Conservation (phyloP, 2,329 filamentous ascomycete species). For the Periglandula ipomoeae region DNA sequence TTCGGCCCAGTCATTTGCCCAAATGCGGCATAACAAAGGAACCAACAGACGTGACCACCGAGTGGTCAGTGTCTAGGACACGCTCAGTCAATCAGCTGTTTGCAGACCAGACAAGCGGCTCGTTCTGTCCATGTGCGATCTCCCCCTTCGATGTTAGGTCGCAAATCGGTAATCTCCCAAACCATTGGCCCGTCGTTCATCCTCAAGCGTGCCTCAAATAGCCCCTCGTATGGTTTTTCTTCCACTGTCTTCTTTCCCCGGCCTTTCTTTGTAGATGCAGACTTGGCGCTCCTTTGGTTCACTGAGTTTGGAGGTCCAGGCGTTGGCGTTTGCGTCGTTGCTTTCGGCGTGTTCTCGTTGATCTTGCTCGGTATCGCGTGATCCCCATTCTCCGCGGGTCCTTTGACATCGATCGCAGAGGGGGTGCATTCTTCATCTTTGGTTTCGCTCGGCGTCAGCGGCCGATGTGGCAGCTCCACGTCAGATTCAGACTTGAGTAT, state of each 20-base stretch:
- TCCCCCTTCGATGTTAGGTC: conserved; percentile 36
- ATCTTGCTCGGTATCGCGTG: conserved; percentile 28
- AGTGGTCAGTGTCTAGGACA: background rate
- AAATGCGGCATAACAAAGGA: background rate
- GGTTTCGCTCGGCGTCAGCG: conserved; percentile 42
- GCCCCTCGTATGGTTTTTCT: conserved; percentile 38
- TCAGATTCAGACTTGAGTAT: conserved; percentile 32
- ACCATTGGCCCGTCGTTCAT: conserved; percentile 38
- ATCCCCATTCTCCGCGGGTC: conserved; percentile 32
- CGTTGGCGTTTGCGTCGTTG: conserved; percentile 21
- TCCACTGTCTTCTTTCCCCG: conserved; percentile 29
- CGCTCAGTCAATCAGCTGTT: conserved; percentile 29
- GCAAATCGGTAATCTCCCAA: conserved; percentile 43
- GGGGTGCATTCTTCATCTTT: conserved; percentile 37
- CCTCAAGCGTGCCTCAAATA: conserved; percentile 41
- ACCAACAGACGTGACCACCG: background rate
- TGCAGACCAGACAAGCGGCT: conserved; percentile 40
- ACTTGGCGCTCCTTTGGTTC: conserved; percentile 16
- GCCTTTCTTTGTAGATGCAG: conserved; percentile 22
- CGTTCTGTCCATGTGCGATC: conserved; percentile 45
- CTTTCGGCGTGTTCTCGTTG: conserved; percentile 19
- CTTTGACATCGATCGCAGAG: conserved; percentile 45
- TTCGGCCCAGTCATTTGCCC: too few species aligned
- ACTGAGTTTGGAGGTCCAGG: conserved; percentile 19
- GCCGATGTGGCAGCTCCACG: conserved; percentile 23